Base-by-base conservation (phyloP, 164 flowering plant species). In the Stephania cephalantha region DNA sequence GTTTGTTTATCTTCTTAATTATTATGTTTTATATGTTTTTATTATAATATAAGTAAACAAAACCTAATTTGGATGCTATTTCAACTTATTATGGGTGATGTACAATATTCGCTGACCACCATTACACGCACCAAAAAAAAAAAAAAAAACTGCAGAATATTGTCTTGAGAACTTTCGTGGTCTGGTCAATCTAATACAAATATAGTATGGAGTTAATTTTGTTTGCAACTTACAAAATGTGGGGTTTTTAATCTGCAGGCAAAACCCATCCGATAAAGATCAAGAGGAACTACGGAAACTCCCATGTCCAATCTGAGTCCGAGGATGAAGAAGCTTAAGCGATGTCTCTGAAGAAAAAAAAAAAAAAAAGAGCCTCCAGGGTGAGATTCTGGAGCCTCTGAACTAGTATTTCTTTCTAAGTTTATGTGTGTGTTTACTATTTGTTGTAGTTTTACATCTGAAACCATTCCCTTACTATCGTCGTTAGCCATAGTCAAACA, bases 301-400 rank as follows among this genome's bases (percentile, higher is more conserved):
- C 82, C 44, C 73, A 80, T 15, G 75, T 76, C 20, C 68, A 65
- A 1, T 22, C 82, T n/a, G 71, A 80, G 18, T 78, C 78, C 2
- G 82, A 80, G 74, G 82, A 80, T 69, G 82, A 80, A 20, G 80
- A 80, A 69, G 80, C 75, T 25, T 80, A 70, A 77, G 17, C 45
- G 7, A 30, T 52, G 11, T 7, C 70, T 46, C 53, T 9, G 20
- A 46, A 35, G 42, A 35, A 35, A 25, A 25, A 25, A n/a, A n/a
- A n/a, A 9, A n/a, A 61, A n/a, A 61, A 35, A 71, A 10, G 64
- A 22, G 64, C 63, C 20, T 31, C n/a, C 68, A 46, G 70, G 78
- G 74, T 76, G 74, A 63, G 73, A 63, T 61, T 76, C 13, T 9
- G 8, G 15, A 20, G 22, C 71, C 50, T 15, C 42, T 12, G 18